Base-by-base conservation (phyloP, 2,329 filamentous ascomycete species). In the Ceratocystis huliohia region DNA sequence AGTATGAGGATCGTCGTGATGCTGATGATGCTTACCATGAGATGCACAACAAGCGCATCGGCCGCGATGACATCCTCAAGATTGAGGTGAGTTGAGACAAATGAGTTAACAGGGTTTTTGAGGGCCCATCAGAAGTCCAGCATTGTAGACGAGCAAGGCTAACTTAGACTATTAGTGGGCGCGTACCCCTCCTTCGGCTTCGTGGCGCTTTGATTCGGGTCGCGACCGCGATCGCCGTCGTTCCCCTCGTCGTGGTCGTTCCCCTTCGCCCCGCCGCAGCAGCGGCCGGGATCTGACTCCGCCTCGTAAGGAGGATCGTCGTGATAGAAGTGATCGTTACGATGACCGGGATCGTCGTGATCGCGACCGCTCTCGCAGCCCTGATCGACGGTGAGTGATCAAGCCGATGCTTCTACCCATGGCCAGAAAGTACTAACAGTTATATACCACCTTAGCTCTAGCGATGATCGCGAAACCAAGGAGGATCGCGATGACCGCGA, bases 21-120 rank as follows among this genome's bases (percentile, higher is more conserved):
- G 92, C 94, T 70, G 94, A 99, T 77, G 94, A 99, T 79, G 94
- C 94, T 61, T 99, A 99, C 76, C 91, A 99, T 77, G 94, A 99
- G 80, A 99, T 99, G 94, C 94, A 99, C 76, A 97, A 97, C 82
- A 96, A 96, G 85, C 91, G 93, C 71, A 91, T 99, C 72, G 92
- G 91, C 61, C 88, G 93, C 69, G 94, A 99, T 74, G 94, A 99
- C 73, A 80, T 96, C 68, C 76, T 99, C 79, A 99, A 99, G 81
- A 97, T 99, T 71, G 94, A 99, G 84, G 94, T 96, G 79, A 71
- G 83, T 44, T 61, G 5, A 41, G 37, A 15, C 37, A 15, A 13
- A 5, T 13, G 37, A 3, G 37, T 41, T 10, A 41, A 13, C 3
- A 4, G 37, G 37, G 3, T 1, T 41, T 41, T 41, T 15, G 13